A percentile compares a stretch with the other conserved stretches of the same genome.
Conservation (phyloP, 768 basidiomycete species). For the Lyophyllum atratum region DNA sequence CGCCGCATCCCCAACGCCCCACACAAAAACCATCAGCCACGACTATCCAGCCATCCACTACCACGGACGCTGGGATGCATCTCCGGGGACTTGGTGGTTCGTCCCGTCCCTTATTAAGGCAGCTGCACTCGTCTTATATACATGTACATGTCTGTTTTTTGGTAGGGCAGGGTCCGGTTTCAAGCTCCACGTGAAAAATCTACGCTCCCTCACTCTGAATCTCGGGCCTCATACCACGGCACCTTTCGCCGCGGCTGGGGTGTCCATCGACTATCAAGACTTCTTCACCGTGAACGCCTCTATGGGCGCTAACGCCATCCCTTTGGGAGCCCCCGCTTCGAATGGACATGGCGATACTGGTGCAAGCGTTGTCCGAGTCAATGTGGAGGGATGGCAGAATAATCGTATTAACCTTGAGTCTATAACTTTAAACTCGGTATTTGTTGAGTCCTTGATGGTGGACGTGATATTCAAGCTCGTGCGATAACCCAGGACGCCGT, state of each 20-base stretch:
- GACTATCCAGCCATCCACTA: constrained; percentile 46
- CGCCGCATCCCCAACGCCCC: not conserved
- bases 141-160: not conserved
- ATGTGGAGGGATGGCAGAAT: constrained; percentile 61
- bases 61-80: constrained; percentile 54
- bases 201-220: constrained; percentile 42
- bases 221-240: constrained; percentile 51
- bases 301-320: constrained; percentile 45
- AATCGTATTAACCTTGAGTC: constrained; percentile 56
- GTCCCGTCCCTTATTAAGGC: constrained; percentile 12
- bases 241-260: constrained; percentile 46
- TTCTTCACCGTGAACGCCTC: constrained; percentile 51
- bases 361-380: constrained; percentile 44
- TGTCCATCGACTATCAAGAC: constrained; percentile 49
- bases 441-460: not conserved
- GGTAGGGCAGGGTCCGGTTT: constrained; percentile 59
- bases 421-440: constrained; percentile 45
- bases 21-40: constrained; percentile 26
- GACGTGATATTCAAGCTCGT: not conserved
- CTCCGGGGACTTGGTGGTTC: constrained; percentile 60
- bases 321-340: constrained; percentile 24
- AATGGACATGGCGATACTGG: not conserved
- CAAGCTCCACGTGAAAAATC: constrained; percentile 47
- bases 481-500: constrained; percentile 40
- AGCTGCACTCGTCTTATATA: not conserved